phyloP scores from a whole-genome alignment of 805 yeast species.

The Hanseniaspora jakobsenii region DNA sequence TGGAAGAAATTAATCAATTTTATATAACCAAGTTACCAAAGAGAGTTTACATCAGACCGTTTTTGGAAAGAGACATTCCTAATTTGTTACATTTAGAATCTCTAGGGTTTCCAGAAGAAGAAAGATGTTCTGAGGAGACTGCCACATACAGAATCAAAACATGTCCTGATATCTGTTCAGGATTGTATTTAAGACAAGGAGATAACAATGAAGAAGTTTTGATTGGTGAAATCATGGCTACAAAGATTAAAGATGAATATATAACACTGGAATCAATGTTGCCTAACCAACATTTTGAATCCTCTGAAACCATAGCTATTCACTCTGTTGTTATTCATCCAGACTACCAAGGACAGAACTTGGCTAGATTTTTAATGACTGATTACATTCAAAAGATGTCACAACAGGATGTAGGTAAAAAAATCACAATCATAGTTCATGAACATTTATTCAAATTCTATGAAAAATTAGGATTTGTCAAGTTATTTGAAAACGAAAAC shows the following conservation, averaged over 20 bases:
- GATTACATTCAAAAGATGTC: constrained; percentile 85
- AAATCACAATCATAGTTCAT: constrained; percentile 63
- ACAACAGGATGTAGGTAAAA: constrained; percentile 74
- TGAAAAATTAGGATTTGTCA: constrained; percentile 65
- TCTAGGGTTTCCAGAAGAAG: constrained; percentile 55
- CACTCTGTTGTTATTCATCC: constrained; percentile 74
- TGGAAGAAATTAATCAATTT: constrained; percentile 13
- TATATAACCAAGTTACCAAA: constrained; percentile 13
- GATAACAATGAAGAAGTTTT: constrained; percentile 42
- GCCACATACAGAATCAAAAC: constrained; percentile 55
- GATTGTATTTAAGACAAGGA: constrained; percentile 68
- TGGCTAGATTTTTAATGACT: constrained; percentile 71
- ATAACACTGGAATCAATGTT: constrained; percentile 27
- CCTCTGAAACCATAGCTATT: constrained; percentile 60
- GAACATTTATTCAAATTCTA: constrained; percentile 61
- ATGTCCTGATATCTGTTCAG: constrained; percentile 87
- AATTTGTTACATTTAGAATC: constrained; percentile 52
- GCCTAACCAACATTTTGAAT: constrained; percentile 51
- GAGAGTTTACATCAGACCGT: constrained; percentile 11
- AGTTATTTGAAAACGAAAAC: constrained; percentile 42
- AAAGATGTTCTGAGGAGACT: constrained; percentile 56
- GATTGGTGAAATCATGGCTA: constrained; percentile 71
- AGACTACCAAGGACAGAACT: constrained; percentile 63
- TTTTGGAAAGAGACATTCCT: constrained; percentile 41
- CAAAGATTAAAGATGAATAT: constrained; percentile 39